Evolutionary conservation across 768 basidiomycete species (phyloP).

Genomic region (Suillus americanus): DNA sequence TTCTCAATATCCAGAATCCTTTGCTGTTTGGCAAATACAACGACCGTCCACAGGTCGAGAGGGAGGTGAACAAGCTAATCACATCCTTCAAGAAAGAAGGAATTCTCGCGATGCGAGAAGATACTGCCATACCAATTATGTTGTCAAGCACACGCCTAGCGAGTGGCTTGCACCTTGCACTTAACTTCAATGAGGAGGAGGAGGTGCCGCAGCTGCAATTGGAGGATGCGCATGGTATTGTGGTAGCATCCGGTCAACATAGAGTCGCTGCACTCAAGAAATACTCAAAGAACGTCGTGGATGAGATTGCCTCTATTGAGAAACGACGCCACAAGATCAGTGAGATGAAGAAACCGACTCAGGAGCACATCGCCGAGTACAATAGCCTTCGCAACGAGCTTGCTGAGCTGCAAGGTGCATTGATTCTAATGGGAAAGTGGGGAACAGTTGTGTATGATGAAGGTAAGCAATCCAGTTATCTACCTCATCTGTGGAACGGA

Average conservation of each 20-base stretch:
- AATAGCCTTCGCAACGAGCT: background rate
- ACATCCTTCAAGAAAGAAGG: background rate
- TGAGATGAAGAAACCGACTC: too few species aligned
- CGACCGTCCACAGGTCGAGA: background rate
- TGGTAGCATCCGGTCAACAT: background rate
- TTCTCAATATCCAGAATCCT: background rate
- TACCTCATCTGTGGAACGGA: too few species aligned
- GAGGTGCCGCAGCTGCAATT: background rate
- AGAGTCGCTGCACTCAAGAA: background rate
- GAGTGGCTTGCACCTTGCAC: background rate
- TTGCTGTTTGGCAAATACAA: background rate
- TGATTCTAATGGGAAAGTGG: background rate
- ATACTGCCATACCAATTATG: background rate
- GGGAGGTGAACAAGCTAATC: background rate
- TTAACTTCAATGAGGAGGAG: background rate
- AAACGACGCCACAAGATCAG: too few species aligned
- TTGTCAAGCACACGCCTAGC: background rate
- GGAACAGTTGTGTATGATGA: background rate
- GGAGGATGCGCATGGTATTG: background rate
- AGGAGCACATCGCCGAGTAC: too few species aligned
- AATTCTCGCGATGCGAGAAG: background rate
- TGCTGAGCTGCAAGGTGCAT: background rate
- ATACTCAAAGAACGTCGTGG: too few species aligned
- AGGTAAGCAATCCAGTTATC: background rate
- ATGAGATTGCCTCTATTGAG: too few species aligned